Base-by-base conservation (phyloP, 192 early-diverging fungal species). In the Paraglomus occultum region DNA sequence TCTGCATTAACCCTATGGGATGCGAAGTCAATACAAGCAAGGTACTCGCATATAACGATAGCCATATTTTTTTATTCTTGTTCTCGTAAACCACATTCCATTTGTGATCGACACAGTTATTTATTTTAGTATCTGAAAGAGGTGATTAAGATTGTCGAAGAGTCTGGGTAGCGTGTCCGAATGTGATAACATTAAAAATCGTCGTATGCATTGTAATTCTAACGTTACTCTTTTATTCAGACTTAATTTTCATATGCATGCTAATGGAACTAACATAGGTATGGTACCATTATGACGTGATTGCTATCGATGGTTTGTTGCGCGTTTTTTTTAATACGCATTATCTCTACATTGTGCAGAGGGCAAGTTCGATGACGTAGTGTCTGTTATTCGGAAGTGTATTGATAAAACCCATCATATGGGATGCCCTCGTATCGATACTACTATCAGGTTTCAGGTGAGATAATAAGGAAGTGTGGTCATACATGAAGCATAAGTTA, bases 221-320 rank as follows among this genome's bases (percentile, higher is more conserved):
- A 31, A 31, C 3, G 31, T 31, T 31, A 3, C 31, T 31, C 31
- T 31, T 31, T 31, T 31, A 23, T 39, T 23, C 15, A 43, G 58
- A n/a, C 44, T 60, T 31, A 60, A 60, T 17, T 60, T 9, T 17
- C 15, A 40, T 7, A 0, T 39, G 23, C 58, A 60, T 22, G 20
- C 31, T 12, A 60, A n/a, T 43, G 58, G 58, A 60, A 60, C 58
- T 8, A 60, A 60, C n/a, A 17, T 60, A 5, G 58, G 58, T 60
- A 38, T 17, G 17, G 2, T 1, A 15, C 49, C 49, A 50, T 50
- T 1, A 12, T 15, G 12, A 50, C 1, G 4, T 50, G 2, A 43
- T 44, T 38, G 4, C 44, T 6, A 60, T 31, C 15, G 18, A 20
- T 18, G 17, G 17, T 14, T 8, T 42, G 9, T 10, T 23, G 44